Evolutionary conservation across 2,329 filamentous ascomycete species (phyloP), one percentile per base, ranked within the genome.

Genomic region (Dothiorella sarmentorum): DNA sequence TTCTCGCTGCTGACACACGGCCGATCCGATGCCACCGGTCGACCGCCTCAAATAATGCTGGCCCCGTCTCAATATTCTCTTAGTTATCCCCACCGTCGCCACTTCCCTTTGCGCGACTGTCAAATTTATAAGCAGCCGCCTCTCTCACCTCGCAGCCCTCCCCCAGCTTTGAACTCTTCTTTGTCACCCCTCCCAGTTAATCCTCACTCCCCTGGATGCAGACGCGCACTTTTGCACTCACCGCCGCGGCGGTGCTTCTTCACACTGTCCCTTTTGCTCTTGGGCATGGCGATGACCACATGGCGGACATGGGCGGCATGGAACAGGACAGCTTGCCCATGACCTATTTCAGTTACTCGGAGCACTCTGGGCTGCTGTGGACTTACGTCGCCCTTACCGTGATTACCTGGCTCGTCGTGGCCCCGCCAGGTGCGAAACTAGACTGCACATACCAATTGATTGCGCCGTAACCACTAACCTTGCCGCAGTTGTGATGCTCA

Each of bases 401-500:
- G 2, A 58, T 89, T 7, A 83, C 82, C 7, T 94, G 90, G 90
- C 79, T 88, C 33, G 80, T 92, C 57, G 68, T 89, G 49, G 78
- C 93, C 57, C 90, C 90, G 52, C 72, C 88, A 61, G 86, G 89
- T 89, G 79, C 76, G 85, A 27, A 20, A 58, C 64, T 63, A 59
- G 61, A 61, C 44, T 53, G 64, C 38, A 45, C 38, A 64, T 31
- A 45, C 58, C 20, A 53, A 10, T 22, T 20, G 7, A 40, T 20
- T 45, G 61, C 51, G 27, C 68, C 43, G 65, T 63, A 4, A 11
- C 63, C 9, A 67, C 71, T 68, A 60, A 68, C 60, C 58, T 40
- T 51, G 7, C 27, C 5, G 7, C 65, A 94, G 90, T 85, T 63
- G 86, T 96, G 49, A 90, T 97, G 85, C 80, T 97, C 63, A 96